Base-by-base conservation (phyloP, 345 rosid genomes). In the Passiflora organensis region DNA sequence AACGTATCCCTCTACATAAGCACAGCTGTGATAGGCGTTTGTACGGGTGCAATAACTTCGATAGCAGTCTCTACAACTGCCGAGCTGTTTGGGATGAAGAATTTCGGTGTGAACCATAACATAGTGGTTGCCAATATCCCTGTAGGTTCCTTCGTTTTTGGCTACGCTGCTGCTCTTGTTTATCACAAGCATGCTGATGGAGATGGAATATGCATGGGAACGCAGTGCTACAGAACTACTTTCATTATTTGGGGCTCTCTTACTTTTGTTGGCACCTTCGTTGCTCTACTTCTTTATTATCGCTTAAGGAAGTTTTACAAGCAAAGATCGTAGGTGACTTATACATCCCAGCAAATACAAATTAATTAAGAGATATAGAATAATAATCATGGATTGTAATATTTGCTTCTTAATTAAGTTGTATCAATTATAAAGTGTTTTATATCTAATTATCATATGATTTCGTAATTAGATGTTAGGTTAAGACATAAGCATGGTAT, bases 31-130 rank as follows among this genome's bases (percentile, higher is more conserved):
- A 84, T 93, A 5, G 91, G 94, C 0, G 37, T 83, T 1, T 82
- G 80, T 47, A 80, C 84, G 0, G 96, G 99, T 2, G 85, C 95
- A n/a, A 82, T 93, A 53, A 77, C 84, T 2, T 80, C 96, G 41
- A 72, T 89, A 16, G 54, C 99, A 0, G 94, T 84, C 4, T 55
- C 91, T 13, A 73, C 77, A 60, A 93, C 96, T 1, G 59, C 84
- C 0, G 91, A 89, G 58, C 78, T 93, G 11, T 93, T 93, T 46
- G 99, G 99, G 37, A 67, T 77, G 1, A 76, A 78, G 32, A 69
- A 82, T 37, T 89, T 93, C 51, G 65, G 87, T 6, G 80, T 93
- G n/a, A 93, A 93, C 68, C 99, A 93, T 32, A 93, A 93, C 56
- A 62, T 93, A 0, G 71, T 93, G 43, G 87, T 91, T 6, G 76